Evolutionary conservation across 129 eudicot genomes (phyloP).

Genomic region (Scalesia atractyloides): DNA sequence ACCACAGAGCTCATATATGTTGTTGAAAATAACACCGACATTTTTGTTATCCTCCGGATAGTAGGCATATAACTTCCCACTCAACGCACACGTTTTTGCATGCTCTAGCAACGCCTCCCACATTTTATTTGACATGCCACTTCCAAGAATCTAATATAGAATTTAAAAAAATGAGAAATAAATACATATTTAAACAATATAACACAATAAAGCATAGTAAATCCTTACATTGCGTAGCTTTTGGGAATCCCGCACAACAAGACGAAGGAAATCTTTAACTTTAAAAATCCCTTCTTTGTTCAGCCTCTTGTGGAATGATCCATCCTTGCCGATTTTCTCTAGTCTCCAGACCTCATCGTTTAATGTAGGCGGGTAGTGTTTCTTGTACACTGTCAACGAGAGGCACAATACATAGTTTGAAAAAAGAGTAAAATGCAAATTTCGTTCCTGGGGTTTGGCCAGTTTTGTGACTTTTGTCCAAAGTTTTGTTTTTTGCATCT

Average conservation of each 20-base stretch:
- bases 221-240: conserved; percentile 66
- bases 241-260: conserved; percentile 65
- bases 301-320: conserved; percentile 88
- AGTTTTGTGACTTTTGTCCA: too few relatives aligned
- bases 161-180: neutral
- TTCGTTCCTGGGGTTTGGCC: too few relatives aligned
- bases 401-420: neutral
- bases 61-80: conserved; percentile 81
- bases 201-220: neutral
- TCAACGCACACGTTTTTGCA: conserved; percentile 77
- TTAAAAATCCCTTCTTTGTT: conserved; percentile 58
- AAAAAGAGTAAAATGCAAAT: neutral
- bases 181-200: neutral
- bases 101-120: conserved; percentile 92
- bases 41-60: conserved; percentile 69
- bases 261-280: conserved; percentile 84
- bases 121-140: conserved; percentile 97
- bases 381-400: conserved; percentile 66
- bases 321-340: conserved; percentile 96
- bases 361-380: conserved; percentile 86
- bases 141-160: conserved; percentile 69
- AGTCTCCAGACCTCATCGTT: conserved; percentile 92
- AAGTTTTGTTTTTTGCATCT: too few relatives aligned
- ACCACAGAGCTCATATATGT: conserved; percentile 85
- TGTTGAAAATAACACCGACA: conserved; percentile 77